Conservation (phyloP, 345 rosid genomes). For the Zanthoxylum bungeanum region DNA sequence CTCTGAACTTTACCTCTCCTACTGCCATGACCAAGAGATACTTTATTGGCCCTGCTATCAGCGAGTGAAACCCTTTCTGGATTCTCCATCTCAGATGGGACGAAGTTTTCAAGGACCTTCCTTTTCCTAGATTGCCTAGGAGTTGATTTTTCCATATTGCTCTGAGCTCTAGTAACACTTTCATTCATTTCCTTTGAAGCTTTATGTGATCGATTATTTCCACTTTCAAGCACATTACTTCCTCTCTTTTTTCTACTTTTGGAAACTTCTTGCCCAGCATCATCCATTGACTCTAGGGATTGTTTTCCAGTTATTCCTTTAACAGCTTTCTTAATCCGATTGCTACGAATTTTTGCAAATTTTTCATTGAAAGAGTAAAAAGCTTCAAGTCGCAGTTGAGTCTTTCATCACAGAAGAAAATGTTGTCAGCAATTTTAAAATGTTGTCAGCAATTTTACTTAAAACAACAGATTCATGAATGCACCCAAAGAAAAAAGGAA, state of each 20-base stretch:
- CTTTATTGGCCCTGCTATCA: constrained; percentile 16
- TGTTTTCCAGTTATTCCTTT: constrained; percentile 73
- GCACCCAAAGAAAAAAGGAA: not conserved
- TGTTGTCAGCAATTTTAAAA: constrained; percentile 22
- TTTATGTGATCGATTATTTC: constrained; percentile 27
- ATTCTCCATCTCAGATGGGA: constrained; percentile 21
- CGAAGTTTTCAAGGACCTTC: constrained; percentile 21
- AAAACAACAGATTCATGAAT: not conserved
- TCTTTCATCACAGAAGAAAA: constrained; percentile 40
- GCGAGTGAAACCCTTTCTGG: constrained; percentile 13
- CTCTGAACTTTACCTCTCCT: constrained; percentile 38
- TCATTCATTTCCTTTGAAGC: constrained; percentile 27
- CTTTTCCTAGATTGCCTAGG: constrained; percentile 36
- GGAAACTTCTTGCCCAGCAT: constrained; percentile 36
- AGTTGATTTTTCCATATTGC: constrained; percentile 31
- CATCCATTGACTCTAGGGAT: constrained; percentile 42
- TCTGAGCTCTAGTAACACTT: constrained; percentile 26
- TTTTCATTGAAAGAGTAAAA: constrained; percentile 92
- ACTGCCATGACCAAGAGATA: constrained; percentile 23
- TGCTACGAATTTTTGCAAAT: constrained; percentile 94
- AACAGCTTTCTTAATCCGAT: constrained; percentile 85
- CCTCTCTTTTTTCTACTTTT: constrained; percentile 37
- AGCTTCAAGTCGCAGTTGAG: constrained; percentile 94
- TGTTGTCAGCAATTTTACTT: constrained; percentile 21
- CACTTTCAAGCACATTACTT: constrained; percentile 22